Evolutionary conservation across 352 stramenopile species (phyloP), one percentile per base, ranked within the genome.

Genomic region (Globisporangium sylvaticum): DNA sequence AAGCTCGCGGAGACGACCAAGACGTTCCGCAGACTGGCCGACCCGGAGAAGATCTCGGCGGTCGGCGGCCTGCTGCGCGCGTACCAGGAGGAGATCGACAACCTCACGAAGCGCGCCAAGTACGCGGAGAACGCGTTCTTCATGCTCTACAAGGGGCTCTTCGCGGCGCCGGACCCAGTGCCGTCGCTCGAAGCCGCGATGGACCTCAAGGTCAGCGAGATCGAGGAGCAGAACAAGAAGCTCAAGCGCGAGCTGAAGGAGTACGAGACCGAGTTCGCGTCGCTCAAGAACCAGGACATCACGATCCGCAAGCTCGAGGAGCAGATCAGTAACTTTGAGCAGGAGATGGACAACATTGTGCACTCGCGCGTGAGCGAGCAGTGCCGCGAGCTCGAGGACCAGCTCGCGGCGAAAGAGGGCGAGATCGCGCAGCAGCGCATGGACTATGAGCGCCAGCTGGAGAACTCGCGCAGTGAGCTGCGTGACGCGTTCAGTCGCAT

Each of bases 221-320:
- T 98, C 55, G 81, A 96, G 61, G 89, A 96, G 37, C 90, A 98
- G 71, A 97, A 98, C 67, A 89, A 91, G 65, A 88, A 92, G 61
- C 74, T 98, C 10, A 84, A 92, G 48, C 73, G 78, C 27, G 94
- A 98, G 64, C 77, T 98, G 4, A 85, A 88, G 15, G 91, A 98
- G 42, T 98, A 97, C 67, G 91, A 98, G 76, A 77, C 92, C 18
- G 96, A 99, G 70, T 98, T 98, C 73, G 85, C 88, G 3, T 87
- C 77, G 55, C 77, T 99, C 0, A 98, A 98, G 79, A 98, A 99
- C 77, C 95, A 99, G 73, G 95, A 98, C 60, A 98, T 99, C 67
- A 98, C 95, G 44, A 98, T 99, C 75, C 88, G 93, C 3, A 97
- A 97, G 55, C 80, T 99, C n/a, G 92, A 98, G 64, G 87, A 88